Base-by-base conservation (phyloP, 2,329 filamentous ascomycete genomes). In the Botrytis cinerea region DNA sequence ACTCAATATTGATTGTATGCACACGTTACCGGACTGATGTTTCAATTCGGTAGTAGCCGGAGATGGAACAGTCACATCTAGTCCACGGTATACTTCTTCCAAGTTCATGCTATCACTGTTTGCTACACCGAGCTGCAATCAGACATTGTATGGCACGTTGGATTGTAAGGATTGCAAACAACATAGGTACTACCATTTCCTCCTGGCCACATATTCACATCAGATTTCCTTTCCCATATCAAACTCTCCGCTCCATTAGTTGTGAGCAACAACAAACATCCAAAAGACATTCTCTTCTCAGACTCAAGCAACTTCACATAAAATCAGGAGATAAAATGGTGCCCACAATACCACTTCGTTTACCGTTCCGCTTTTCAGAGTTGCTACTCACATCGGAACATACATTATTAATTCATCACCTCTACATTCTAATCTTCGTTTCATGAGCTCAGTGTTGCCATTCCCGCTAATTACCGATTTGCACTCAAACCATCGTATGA, bases 61-160 rank as follows among this genome's bases (percentile, higher is more conserved):
- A 54, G 62, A 72, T 72, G 48, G 61, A 66, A 67, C 70, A 25
- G 35, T 72, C 25, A 48, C 46, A 71, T 72, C 54, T 54, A 25
- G 25, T 46, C 70, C 70, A 72, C 38, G 48, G 7, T 16, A 59
- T n/a, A 7, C 35, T 64, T 66, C 45, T 54, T 32, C 46, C 28
- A 28, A 40, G 32, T 20, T 4, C 38, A 72, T 61, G 20, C 40
- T 38, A 45, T 51, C 51, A 40, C 9, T 16, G 40, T 40, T 62
- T 62, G 43, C n/a, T 71, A 25, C 18, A 40, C 40, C 9, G 16
- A 46, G 28, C 68, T 45, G 57, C 28, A 40, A 63, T 71, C 38
- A 48, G 40, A n/a, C 57, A 48, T 69, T 9, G 20, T 8, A 62
- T 70, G 43, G 43, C 43, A 51, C 22, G 22, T 63, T 62, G 22